A percentile compares a stretch with the other conserved stretches of the same genome.
Conservation (phyloP, 768 basidiomycete species). For the Lactarius trivialis region DNA sequence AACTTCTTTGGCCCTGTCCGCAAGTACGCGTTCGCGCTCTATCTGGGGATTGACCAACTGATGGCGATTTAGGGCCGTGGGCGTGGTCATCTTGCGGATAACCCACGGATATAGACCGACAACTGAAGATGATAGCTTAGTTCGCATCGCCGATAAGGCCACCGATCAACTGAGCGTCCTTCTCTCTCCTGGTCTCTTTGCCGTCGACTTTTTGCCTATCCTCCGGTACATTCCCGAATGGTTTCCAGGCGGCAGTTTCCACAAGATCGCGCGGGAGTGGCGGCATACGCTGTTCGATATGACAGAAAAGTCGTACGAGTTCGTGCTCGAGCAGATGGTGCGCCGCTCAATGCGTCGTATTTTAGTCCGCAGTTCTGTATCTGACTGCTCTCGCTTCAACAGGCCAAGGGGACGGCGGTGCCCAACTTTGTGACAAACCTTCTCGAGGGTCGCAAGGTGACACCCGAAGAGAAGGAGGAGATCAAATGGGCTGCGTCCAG, state of each 20-base stretch:
- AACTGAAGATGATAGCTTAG: slow-evolving; percentile 19
- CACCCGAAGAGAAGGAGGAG: slow-evolving; percentile 18
- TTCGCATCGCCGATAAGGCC: slow-evolving; percentile 25
- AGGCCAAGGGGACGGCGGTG: slow-evolving; percentile 21
- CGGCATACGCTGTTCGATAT: slow-evolving; percentile 20
- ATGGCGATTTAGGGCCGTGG: slow-evolving; percentile 16
- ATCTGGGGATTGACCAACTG: not conserved
- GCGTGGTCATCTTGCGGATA: slow-evolving; percentile 22
- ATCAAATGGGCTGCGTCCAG: slow-evolving; percentile 27
- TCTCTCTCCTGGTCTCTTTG: slow-evolving; percentile 16
- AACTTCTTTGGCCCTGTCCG: slow-evolving; percentile 21
- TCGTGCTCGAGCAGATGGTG: slow-evolving; percentile 21
- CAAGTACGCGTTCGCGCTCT: slow-evolving; percentile 13
- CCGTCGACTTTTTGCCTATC: slow-evolving; percentile 25
- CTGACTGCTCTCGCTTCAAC: not conserved
- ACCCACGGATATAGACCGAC: slow-evolving; percentile 23
- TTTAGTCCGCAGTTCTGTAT: not conserved
- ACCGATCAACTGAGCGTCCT: slow-evolving; percentile 21
- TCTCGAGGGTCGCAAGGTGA: slow-evolving; percentile 15
- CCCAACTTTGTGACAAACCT: slow-evolving; percentile 21
- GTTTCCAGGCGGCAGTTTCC: slow-evolving; percentile 27
- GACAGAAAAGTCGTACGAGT: slow-evolving; percentile 20
- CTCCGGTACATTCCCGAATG: slow-evolving; percentile 26
- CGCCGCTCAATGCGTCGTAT: not conserved
- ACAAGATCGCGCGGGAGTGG: slow-evolving; percentile 23